Conservation (phyloP, 2,329 filamentous ascomycete genomes). For the Fusarium newnesense region DNA sequence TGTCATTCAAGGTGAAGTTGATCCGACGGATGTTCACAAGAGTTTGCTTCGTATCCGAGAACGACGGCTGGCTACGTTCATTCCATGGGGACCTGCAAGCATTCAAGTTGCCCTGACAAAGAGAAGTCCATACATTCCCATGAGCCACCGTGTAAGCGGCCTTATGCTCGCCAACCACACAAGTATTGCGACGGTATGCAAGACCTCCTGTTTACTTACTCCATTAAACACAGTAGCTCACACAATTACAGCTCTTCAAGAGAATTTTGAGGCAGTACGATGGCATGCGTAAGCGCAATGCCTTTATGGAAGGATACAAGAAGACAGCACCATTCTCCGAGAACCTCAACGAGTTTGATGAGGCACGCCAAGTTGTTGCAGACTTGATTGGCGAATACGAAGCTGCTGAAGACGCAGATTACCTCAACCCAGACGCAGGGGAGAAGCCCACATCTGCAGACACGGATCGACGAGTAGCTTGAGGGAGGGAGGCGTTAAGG, state of each 20-base stretch:
- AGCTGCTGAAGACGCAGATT: slow-evolving; percentile 90
- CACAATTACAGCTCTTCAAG: slow-evolving; percentile 78
- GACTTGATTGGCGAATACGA: slow-evolving; percentile 96
- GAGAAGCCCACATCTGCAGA: slow-evolving; percentile 64
- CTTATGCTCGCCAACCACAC: slow-evolving; percentile 99
- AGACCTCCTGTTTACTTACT: neutral
- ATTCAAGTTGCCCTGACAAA: slow-evolving; percentile 98
- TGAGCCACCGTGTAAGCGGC: slow-evolving; percentile 92
- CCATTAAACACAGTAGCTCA: neutral
- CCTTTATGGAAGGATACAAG: slow-evolving; percentile 96
- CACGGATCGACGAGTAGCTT: slow-evolving; percentile 61
- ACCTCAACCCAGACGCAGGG: slow-evolving; percentile 79
- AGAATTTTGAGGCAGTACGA: slow-evolving; percentile 93
- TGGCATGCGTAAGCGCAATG: slow-evolving; percentile 93
- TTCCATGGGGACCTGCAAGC: slow-evolving; percentile 97
- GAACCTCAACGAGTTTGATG: slow-evolving; percentile 93
- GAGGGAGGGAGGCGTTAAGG: neutral
- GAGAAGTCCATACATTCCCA: slow-evolving; percentile 94
- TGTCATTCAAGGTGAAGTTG: slow-evolving; percentile 98
- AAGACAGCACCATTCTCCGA: slow-evolving; percentile 94
- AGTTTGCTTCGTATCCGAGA: slow-evolving; percentile 95
- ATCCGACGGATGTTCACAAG: slow-evolving; percentile 98
- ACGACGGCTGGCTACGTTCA: slow-evolving; percentile 92
- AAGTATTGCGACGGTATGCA: slow-evolving; percentile 84
- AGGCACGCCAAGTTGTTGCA: slow-evolving; percentile 88